These are phyloP conservation scores for Metschnikowia santaceciliae DNA, from an alignment of 805 yeast genomes.

Conservation along the genomic window DNA sequence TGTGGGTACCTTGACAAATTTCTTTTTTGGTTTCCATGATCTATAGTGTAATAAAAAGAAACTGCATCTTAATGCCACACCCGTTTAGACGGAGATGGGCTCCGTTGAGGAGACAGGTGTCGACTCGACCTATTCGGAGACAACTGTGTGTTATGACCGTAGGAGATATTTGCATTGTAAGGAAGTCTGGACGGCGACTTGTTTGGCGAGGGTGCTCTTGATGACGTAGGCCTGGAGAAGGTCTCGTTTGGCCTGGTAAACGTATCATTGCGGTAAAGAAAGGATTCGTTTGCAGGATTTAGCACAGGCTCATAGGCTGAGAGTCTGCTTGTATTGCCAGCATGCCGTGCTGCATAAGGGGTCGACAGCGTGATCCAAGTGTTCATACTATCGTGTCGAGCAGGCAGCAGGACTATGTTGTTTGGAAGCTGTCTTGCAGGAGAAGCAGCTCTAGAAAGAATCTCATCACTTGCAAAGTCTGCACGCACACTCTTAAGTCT, in stretches of 20 bases:
- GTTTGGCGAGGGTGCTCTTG: slow-evolving; percentile 16
- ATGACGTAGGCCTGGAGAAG: slow-evolving; percentile 9
- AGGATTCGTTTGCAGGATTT: slow-evolving; percentile 12
- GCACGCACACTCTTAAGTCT: slow-evolving; percentile 17
- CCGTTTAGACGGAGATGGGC: slow-evolving; percentile 19
- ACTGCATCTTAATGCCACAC: slow-evolving; percentile 13
- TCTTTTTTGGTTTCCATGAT: slow-evolving; percentile 42
- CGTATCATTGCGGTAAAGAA: slow-evolving; percentile 10
- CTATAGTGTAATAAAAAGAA: slow-evolving; percentile 20
- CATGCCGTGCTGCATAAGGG: slow-evolving; percentile 11
- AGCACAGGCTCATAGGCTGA: slow-evolving; percentile 15
- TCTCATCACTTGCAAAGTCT: slow-evolving; percentile 6
- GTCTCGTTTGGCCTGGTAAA: slow-evolving; percentile 12
- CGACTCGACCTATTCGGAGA: slow-evolving; percentile 15
- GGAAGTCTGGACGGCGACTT: slow-evolving; percentile 16
- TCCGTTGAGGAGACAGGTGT: slow-evolving; percentile 18
- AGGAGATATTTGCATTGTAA: slow-evolving; percentile 14
- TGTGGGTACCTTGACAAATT: slow-evolving; percentile 30
- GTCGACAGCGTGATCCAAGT: slow-evolving; percentile 17
- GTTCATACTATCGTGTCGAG: background rate
- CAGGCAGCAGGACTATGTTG: background rate
- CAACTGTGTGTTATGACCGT: slow-evolving; percentile 17
- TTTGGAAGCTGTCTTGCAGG: slow-evolving; percentile 9
- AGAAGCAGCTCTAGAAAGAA: slow-evolving; percentile 10
- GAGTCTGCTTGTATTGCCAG: slow-evolving; percentile 10